Percentiles rank a stretch among this genome's conserved stretches.
phyloP scores from a whole-genome alignment of 2,329 filamentous ascomycete genomes.

The Seiridium cupressi region DNA sequence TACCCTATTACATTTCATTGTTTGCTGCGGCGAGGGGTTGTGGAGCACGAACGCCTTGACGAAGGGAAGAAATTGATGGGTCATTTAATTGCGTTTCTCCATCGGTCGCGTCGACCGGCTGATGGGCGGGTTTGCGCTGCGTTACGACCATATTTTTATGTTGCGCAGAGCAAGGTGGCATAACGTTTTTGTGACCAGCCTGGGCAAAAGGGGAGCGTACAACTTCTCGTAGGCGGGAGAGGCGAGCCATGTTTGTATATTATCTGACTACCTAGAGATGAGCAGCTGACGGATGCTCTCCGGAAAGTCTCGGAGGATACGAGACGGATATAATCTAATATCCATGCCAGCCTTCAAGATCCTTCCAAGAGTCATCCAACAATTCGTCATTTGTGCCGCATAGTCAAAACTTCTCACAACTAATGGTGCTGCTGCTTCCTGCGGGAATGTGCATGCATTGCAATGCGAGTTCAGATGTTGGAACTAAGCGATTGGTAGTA shows the following conservation, averaged over 20 bases:
- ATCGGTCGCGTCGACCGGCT: no score
- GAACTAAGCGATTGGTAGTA: background rate
- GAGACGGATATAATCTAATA: background rate
- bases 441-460: background rate
- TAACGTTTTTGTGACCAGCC: no score
- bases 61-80: constrained; percentile 22
- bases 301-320: background rate
- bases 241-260: background rate
- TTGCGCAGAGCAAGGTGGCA: no score
- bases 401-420: background rate
- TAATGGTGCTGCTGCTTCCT: background rate
- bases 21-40: constrained; percentile 27
- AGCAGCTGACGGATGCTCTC: no score
- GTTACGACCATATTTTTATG: no score
- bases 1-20: constrained; percentile 37
- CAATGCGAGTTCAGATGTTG: background rate
- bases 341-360: background rate
- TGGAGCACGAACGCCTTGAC: constrained; percentile 27
- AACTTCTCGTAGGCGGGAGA: no score
- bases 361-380: background rate
- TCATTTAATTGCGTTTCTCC: constrained; percentile 16
- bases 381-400: background rate
- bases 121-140: no score
- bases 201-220: no score
- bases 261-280: background rate